Evolutionary conservation across 148 eudicot species (phyloP), one percentile per base, ranked within the genome.

Genomic region (Rheum nobile): DNA sequence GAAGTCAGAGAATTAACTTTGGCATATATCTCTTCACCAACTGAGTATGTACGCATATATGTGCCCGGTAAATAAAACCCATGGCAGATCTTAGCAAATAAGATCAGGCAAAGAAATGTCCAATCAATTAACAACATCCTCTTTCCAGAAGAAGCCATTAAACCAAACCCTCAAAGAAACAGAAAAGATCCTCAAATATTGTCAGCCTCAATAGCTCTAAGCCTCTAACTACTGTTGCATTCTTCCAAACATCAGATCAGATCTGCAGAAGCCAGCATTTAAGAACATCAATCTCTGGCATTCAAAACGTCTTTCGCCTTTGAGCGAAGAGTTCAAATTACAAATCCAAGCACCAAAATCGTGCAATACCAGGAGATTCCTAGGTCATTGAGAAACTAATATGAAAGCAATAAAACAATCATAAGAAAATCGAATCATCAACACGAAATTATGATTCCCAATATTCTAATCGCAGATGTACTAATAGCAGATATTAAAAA

Each of bases 1-100:
- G 72, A 75, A 29, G 77, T 75, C 61, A 75, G 61, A 16, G 77
- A 75, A 67, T 75, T 67, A 21, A 75, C 77, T 39, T 75, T 75
- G 35, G 72, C 77, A 65, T 65, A 42, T 28, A 75, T 67, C 29
- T 67, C 72, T 11, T 75, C 77, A 26, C 72, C 61, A 55, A 38
- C 67, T 12, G 77, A 75, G 43, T 75, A 75, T 29, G 77, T 75
- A 71, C 67, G 77, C 77, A 75, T 46, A 14, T 67, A 75, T 28
- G 77, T 75, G 28, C 77, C 77, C 16, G 63, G 77, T 11, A 75
- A 48, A 47, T 67, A 67, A 47, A 75, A 67, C 28, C 59, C 61
- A 44, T 31, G 31, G 24, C 77, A 75, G 38, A 67, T 21, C 19
- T 24, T 46, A 21, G 35, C 10, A 12, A 28, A 2, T 37, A 75